phyloP scores from a whole-genome alignment of 1,139 yeast genomes.

The Zygoascus hellenicus region DNA sequence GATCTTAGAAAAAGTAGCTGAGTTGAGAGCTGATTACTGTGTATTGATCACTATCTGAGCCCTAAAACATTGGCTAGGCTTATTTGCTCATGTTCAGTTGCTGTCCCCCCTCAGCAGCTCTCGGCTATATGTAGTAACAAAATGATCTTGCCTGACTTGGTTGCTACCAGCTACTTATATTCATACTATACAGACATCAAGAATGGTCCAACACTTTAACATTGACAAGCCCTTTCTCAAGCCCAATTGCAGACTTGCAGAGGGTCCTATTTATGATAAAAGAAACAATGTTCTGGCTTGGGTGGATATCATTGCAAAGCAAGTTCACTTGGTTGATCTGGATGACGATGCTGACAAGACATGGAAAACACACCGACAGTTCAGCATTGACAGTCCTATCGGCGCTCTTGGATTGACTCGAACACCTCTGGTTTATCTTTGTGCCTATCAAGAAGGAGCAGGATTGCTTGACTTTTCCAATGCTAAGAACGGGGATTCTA shows the following conservation, averaged over 20 bases:
- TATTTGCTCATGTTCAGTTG: too few relatives aligned
- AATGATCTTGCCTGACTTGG: too few relatives aligned
- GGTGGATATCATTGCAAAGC: slow-evolving; percentile 31
- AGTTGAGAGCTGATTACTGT: too few relatives aligned
- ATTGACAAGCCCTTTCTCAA: slow-evolving; percentile 5
- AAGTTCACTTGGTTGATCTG: slow-evolving; percentile 27
- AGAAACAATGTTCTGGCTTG: slow-evolving; percentile 27
- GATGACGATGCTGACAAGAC: slow-evolving; percentile 15
- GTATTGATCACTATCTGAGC: too few relatives aligned
- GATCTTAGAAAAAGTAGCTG: too few relatives aligned
- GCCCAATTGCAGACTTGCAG: slow-evolving; percentile 23
- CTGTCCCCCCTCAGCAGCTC: too few relatives aligned
- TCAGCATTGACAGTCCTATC: slow-evolving; percentile 21
- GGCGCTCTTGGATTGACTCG: slow-evolving; percentile 32
- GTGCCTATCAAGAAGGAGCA: slow-evolving; percentile 30
- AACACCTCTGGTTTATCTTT: slow-evolving; percentile 27
- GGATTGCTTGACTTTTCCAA: slow-evolving; percentile 26
- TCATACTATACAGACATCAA: neutral
- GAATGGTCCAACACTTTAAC: neutral
- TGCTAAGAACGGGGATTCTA: slow-evolving; percentile 19
- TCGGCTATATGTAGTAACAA: too few relatives aligned
- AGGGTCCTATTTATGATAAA: slow-evolving; percentile 33
- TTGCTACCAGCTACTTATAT: too few relatives aligned
- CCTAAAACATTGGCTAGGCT: too few relatives aligned
- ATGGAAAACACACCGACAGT: slow-evolving; percentile 22